Base-by-base conservation (phyloP, 2,329 filamentous ascomycete species). In the Pestalotiopsis sp. region DNA sequence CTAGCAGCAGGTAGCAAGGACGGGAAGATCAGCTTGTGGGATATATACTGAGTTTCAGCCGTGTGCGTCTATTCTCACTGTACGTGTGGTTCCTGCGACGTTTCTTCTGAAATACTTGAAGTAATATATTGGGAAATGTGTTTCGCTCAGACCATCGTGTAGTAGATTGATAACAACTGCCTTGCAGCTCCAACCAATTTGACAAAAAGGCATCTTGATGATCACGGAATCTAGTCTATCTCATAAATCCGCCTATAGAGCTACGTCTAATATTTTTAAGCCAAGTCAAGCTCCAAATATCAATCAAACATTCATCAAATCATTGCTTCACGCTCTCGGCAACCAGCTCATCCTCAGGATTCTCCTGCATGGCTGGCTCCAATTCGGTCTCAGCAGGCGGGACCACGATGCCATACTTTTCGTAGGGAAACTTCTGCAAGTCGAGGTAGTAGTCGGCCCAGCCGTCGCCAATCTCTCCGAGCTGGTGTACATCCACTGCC, bases 11-110 rank as follows among this genome's bases (percentile, higher is more conserved):
- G 96, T 1, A 92, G 93, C 67, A 99, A 98, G 79, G 96, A 98
- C 82, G 96, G 95, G 20, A 97, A 97, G 79, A 89, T 98, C 71
- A 97, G 94, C 77, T 82, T 99, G 73, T 99, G 96, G 96, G 93
- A 98, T 82, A 90, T 98, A 69, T 99, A 96, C 79, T 95, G 75
- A 82, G 9, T 36, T 9, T 36, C 31, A 36, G 7, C 2, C 31
- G 31, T 36, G 6, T 36, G 31, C 6, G 31, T 36, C 6, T 2
- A 9, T 36, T 36, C 2, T 6, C 9, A 9, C 31, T 36, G 31
- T 9, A 36, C 31, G 2, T 36, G 31, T 36, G 7, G 7, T 31
- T 31, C 5, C 31, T 36, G 31, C 1, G 31, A 36, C 2, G 7
- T 36, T 36, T 36, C 31, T 36, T 36, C 6, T 36, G 31, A 7